phyloP scores from a whole-genome alignment of 2,329 filamentous ascomycete genomes.

The Pyricularia sp. region DNA sequence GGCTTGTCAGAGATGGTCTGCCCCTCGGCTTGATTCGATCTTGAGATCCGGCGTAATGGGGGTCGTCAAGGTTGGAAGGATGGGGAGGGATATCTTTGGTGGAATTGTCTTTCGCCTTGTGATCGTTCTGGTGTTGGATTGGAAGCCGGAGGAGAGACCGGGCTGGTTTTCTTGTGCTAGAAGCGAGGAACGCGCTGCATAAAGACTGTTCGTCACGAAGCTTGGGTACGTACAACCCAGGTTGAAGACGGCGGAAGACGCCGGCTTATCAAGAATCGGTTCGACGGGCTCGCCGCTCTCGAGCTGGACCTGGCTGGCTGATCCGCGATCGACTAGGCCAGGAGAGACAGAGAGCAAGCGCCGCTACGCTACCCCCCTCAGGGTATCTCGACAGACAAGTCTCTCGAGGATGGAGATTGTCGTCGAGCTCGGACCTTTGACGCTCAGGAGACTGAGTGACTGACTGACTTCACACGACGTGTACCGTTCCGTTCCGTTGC shows the following conservation, averaged over 20 bases:
- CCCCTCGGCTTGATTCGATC: background rate
- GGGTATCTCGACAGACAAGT: background rate
- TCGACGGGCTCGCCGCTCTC: conserved; percentile 1
- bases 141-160: background rate
- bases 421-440: background rate
- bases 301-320: conserved; percentile 1
- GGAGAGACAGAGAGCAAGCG: conserved; percentile 2
- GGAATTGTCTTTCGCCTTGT: background rate
- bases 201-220: conserved; percentile 5
- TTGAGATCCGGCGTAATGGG: background rate
- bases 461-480: background rate
- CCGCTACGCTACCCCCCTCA: conserved; percentile 1
- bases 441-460: background rate
- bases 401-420: conserved; percentile 1
- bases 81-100: background rate
- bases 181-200: conserved; percentile 1
- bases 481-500: background rate
- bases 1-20: conserved; percentile 3
- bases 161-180: conserved; percentile 2
- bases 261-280: background rate
- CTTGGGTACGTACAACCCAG: conserved; percentile 6
- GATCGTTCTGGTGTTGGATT: background rate
- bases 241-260: conserved; percentile 5
- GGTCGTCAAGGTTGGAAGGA: background rate
- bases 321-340: conserved; percentile 1